Evolutionary conservation across 768 basidiomycete genomes (phyloP), one percentile per base, ranked within the genome.

Genomic region (Cubamyces sp.): DNA sequence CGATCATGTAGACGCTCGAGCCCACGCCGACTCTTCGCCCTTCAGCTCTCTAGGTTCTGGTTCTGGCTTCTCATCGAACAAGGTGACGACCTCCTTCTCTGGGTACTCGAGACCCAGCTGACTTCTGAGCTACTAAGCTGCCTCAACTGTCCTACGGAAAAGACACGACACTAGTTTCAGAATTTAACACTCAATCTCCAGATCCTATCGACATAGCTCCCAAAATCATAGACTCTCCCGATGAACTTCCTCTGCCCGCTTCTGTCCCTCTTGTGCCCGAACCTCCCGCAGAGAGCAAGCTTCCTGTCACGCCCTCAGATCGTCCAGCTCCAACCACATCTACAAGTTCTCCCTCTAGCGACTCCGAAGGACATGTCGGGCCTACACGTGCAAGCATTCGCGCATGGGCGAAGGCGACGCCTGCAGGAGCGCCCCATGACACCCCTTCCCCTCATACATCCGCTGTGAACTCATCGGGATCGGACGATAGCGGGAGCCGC

Each of bases 371-470:
- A 3, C 57, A 54, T 34, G 40, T 54, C 16, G 57, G 57, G 11
- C 62, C 62, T 5, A 64, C 62, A 0, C 62, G 62, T 3, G 62
- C 62, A 1, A 64, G 62, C 47, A 64, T 64, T 9, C 62, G 57
- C 9, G 62, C 62, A 2, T 64, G 62, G 62, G 62, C 57, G 12
- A 25, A 64, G 28, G 57, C 62, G 11, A 64, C 62, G 3, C 62
- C 52, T 1, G 28, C 62, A 1, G 62, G 62, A 1, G 46, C 57
- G 12, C 62, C 62, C 2, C 51, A 52, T 5, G 21, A 54, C 3
- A 63, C 51, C 0, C 51, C 57, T 0, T 64, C 62, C 6, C 52
- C 52, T 15, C 6, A 37, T 3, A 43, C 52, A 7, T 30, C 39
- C 2, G 37, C n/a, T 2, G 25, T 58, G 18, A 15, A 51, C 8